These are phyloP conservation scores for Tulasnella sp. DNA, from an alignment of 768 basidiomycete species.

Conservation along the genomic window DNA sequence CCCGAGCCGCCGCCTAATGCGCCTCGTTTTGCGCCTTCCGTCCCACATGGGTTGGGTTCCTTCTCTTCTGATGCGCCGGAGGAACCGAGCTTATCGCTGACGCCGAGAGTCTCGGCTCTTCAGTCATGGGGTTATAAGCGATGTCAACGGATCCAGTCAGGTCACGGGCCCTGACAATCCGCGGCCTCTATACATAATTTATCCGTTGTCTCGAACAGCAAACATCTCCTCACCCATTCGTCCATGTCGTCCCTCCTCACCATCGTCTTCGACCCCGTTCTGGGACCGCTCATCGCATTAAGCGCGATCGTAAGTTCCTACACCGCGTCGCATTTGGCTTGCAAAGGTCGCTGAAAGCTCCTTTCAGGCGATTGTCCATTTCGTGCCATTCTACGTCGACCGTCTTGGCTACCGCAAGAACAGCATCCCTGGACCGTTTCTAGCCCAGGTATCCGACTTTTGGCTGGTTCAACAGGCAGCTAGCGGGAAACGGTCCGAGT, in stretches of 20 bases:
- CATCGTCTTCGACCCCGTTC: neutral
- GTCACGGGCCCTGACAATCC: neutral
- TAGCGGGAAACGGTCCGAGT: constrained; percentile 62
- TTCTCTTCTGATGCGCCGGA: too few relatives aligned
- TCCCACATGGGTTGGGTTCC: too few relatives aligned
- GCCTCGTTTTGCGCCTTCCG: too few relatives aligned
- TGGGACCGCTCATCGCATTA: neutral
- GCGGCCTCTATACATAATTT: neutral
- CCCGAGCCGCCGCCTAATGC: neutral
- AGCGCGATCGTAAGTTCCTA: neutral
- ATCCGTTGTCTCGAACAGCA: neutral
- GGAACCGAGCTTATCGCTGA: too few relatives aligned
- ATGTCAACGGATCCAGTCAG: neutral
- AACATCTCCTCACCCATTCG: neutral
- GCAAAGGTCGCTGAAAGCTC: too few relatives aligned
- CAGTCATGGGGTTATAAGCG: neutral
- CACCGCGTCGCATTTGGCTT: neutral
- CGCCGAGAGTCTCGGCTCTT: neutral
- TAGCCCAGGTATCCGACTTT: constrained; percentile 58
- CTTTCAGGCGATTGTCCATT: constrained; percentile 19
- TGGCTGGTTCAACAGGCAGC: constrained; percentile 61
- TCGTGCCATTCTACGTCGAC: constrained; percentile 45
- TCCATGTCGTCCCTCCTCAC: constrained; percentile 1
- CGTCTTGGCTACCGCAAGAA: constrained; percentile 26
- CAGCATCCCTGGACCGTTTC: constrained; percentile 55